Conservation (phyloP, 345 rosid species). For the Clarkia xantiana region DNA sequence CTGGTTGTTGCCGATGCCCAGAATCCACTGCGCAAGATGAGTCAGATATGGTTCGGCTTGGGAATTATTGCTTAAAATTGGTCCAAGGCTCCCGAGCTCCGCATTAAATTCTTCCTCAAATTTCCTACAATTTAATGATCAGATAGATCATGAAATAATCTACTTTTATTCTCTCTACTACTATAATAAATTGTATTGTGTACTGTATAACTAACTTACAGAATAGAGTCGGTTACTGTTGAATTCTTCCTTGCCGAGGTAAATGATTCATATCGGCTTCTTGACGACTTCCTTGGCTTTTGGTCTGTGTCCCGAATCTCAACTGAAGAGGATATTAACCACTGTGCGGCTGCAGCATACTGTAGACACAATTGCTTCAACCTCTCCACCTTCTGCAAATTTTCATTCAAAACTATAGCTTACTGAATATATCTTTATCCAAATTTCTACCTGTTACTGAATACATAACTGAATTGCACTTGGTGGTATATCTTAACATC, state of each 20-base stretch:
- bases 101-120: constrained; percentile 75
- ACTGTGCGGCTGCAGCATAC: constrained; percentile 86
- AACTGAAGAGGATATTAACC: constrained; percentile 80
- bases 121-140: constrained; percentile 24
- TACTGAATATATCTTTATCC: no score
- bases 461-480: not conserved
- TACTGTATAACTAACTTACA: constrained; percentile 41
- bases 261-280: constrained; percentile 25
- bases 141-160: constrained; percentile 2
- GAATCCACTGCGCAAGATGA: constrained; percentile 92
- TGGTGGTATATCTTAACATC: not conserved
- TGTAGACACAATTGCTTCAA: constrained; percentile 72
- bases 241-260: constrained; percentile 32
- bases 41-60: constrained; percentile 91
- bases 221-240: constrained; percentile 57
- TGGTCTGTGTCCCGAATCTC: constrained; percentile 40
- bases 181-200: not conserved
- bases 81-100: constrained; percentile 81
- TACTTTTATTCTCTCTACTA: no score
- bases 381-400: constrained; percentile 78
- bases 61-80: constrained; percentile 59
- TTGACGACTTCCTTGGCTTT: constrained; percentile 23
- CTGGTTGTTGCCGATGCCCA: constrained; percentile 51
- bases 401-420: not conserved
- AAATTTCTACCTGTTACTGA: not conserved